These are phyloP conservation scores for Conticribra guillardii DNA, from an alignment of 108 stramenopile genomes.

Conservation along the genomic window DNA sequence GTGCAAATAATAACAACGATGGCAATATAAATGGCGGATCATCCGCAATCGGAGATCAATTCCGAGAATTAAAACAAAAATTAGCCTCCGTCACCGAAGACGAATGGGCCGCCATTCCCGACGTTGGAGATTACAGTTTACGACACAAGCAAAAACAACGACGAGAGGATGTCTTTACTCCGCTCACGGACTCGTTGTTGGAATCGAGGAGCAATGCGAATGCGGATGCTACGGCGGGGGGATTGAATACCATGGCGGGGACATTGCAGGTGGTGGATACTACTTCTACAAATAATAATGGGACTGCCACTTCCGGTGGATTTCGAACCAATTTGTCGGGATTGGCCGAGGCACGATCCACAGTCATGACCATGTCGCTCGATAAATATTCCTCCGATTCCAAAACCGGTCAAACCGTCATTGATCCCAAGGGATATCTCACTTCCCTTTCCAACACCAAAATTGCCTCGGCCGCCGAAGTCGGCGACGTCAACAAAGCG, in stretches of 20 bases:
- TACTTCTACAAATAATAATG: conserved; percentile 30
- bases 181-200: conserved; percentile 89
- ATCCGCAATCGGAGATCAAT: conserved; percentile 90
- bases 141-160: conserved; percentile 89
- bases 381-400: conserved; percentile 92
- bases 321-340: conserved; percentile 71
- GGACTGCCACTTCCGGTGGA: conserved; percentile 33
- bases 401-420: conserved; percentile 88
- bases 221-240: conserved; percentile 60
- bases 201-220: conserved; percentile 54
- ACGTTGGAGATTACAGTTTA: conserved; percentile 92
- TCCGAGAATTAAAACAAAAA: conserved; percentile 94
- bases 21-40: conserved; percentile 27
- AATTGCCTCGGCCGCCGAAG: conserved; percentile 74
- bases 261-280: no score
- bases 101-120: conserved; percentile 98
- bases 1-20: no score
- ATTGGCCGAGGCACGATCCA: conserved; percentile 87
- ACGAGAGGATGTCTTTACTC: conserved; percentile 89
- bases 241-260: conserved; percentile 38
- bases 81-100: conserved; percentile 84
- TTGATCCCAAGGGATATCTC: conserved; percentile 96
- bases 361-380: conserved; percentile 89
- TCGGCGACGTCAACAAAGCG: conserved; percentile 97
- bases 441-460: conserved; percentile 83